Conservation (phyloP, 345 rosid species). For the Triadica sebifera region DNA sequence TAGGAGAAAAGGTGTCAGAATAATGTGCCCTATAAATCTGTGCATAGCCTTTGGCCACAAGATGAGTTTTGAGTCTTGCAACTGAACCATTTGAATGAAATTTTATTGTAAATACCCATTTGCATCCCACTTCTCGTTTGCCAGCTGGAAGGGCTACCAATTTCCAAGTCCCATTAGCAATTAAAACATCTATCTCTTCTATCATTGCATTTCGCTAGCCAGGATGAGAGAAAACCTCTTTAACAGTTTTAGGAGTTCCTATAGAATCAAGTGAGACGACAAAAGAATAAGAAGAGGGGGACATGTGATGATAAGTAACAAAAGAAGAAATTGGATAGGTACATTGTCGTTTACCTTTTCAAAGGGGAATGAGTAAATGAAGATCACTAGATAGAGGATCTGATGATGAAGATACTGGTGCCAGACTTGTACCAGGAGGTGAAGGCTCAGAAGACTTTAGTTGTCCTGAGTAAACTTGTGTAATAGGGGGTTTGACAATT, state of each 20-base stretch:
- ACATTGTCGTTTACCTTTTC: too few species aligned
- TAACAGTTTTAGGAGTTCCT: background rate
- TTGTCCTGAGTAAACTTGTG: background rate
- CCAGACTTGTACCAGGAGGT: background rate
- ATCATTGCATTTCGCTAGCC: background rate
- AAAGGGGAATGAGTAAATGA: background rate
- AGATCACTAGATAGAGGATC: background rate
- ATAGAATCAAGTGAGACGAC: background rate
- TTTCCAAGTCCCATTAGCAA: background rate
- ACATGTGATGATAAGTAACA: background rate
- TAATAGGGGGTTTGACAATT: background rate
- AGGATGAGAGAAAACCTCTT: background rate
- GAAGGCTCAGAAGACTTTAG: too few species aligned
- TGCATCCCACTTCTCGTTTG: too few species aligned
- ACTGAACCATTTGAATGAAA: too few species aligned
- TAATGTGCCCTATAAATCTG: background rate
- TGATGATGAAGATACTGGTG: background rate
- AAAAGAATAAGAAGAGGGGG: background rate
- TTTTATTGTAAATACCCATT: too few species aligned
- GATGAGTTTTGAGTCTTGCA: too few species aligned
- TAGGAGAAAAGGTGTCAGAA: background rate
- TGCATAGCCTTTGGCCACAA: background rate
- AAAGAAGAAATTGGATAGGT: background rate
- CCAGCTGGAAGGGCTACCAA: too few species aligned
- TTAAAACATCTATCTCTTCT: background rate